Evolutionary conservation across 2,329 filamentous ascomycete genomes (phyloP).

Genomic region (Xylaria sp.): DNA sequence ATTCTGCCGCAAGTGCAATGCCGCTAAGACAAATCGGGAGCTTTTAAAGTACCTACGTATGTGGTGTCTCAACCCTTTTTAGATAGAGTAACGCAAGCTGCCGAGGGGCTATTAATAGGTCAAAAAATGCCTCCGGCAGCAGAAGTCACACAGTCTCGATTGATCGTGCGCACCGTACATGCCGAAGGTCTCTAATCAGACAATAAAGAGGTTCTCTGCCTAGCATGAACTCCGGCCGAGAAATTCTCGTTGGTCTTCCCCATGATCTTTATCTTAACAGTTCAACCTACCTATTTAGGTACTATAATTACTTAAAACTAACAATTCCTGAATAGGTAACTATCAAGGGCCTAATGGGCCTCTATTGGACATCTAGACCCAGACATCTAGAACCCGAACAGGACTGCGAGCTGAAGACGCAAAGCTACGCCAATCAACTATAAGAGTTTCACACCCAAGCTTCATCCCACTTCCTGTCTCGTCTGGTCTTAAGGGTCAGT

Average conservation of each 20-base stretch:
- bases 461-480: too few species aligned
- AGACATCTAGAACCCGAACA: neutral
- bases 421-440: neutral
- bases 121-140: neutral
- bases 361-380: too few species aligned
- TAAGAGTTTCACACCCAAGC: neutral
- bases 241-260: too few species aligned
- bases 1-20: neutral
- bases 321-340: too few species aligned
- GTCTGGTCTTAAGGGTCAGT: too few species aligned
- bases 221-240: too few species aligned
- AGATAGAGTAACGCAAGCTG: neutral
- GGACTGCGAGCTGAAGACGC: neutral
- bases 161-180: neutral
- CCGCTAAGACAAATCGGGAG: neutral
- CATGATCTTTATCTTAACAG: too few species aligned
- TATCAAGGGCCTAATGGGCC: too few species aligned
- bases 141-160: neutral
- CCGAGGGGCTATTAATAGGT: conserved; percentile 14
- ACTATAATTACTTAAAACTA: too few species aligned
- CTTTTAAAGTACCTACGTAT: conserved; percentile 3
- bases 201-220: too few species aligned
- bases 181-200: too few species aligned
- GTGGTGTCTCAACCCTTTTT: neutral
- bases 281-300: too few species aligned